These are phyloP conservation scores for Tripidium arundinaceum DNA, from an alignment of 202 grass and related monocot species.

Conservation along the genomic window DNA sequence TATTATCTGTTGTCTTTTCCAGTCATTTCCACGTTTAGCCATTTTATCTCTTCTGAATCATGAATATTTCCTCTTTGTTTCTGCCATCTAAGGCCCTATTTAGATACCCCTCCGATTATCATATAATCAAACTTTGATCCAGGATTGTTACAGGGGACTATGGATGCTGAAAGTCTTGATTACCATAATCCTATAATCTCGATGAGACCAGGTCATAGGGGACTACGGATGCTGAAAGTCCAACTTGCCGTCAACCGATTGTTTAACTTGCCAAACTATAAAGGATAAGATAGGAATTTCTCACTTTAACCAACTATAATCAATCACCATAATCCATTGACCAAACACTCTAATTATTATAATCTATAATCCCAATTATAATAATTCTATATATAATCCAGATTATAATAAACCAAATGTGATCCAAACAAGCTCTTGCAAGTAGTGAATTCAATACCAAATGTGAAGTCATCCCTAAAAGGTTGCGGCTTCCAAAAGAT, in stretches of 20 bases:
- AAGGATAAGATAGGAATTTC: not conserved
- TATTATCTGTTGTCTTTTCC: not conserved
- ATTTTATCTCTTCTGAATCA: not conserved
- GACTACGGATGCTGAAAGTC: too few relatives aligned
- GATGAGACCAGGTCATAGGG: too few relatives aligned
- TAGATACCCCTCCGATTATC: not conserved
- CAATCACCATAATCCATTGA: not conserved
- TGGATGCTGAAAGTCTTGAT: not conserved
- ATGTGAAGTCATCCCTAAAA: not conserved
- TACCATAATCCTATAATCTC: too few relatives aligned
- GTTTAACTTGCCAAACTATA: not conserved
- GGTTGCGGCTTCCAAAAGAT: not conserved
- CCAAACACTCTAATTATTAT: not conserved
- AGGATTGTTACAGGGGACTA: not conserved
- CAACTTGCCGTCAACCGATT: too few relatives aligned
- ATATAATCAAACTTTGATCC: not conserved
- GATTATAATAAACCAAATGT: not conserved
- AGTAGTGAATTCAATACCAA: not conserved
- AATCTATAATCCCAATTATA: not conserved
- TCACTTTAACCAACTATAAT: not conserved
- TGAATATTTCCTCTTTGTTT: not conserved
- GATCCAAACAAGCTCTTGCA: not conserved
- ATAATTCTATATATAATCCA: not conserved
- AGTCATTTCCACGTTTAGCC: not conserved
- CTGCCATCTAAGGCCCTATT: not conserved